These are phyloP conservation scores for Sugiyamaella marilandica DNA, from an alignment of 805 yeast genomes.

Conservation along the genomic window DNA sequence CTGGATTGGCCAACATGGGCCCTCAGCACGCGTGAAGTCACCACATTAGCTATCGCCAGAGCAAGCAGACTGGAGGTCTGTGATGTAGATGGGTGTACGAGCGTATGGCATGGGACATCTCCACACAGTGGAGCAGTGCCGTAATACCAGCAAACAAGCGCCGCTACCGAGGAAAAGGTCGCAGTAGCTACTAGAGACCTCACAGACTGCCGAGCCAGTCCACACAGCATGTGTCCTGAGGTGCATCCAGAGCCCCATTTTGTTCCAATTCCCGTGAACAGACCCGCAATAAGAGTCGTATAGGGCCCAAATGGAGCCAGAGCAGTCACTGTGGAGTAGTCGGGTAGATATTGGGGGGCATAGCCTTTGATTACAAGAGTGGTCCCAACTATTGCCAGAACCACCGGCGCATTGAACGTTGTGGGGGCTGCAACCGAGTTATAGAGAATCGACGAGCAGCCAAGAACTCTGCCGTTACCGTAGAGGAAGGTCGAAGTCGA, in stretches of 20 bases:
- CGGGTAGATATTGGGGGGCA: conserved; percentile 33
- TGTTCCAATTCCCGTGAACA: conserved; percentile 46
- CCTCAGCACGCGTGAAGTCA: neutral
- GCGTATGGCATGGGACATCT: conserved; percentile 11
- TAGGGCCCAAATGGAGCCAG: conserved; percentile 12
- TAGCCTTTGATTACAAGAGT: conserved; percentile 25
- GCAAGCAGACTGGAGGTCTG: neutral
- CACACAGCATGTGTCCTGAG: conserved; percentile 51
- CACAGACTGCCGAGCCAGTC: conserved; percentile 43
- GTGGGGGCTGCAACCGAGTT: conserved; percentile 30
- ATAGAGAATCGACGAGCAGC: conserved; percentile 43
- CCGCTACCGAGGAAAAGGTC: conserved; percentile 36
- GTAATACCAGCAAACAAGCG: conserved; percentile 19
- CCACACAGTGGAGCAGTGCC: conserved; percentile 19
- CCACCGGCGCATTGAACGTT: conserved; percentile 30
- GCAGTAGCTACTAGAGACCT: conserved; percentile 45
- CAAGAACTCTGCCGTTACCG: conserved; percentile 40
- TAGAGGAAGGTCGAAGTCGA: conserved; percentile 42
- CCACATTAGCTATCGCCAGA: conserved; percentile 5
- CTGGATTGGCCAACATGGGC: conserved; percentile 4
- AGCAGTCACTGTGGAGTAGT: conserved; percentile 10
- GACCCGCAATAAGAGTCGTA: conserved; percentile 34
- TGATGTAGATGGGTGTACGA: conserved; percentile 14
- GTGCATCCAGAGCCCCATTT: conserved; percentile 48
- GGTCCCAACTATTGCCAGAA: conserved; percentile 34